Conservation (phyloP, 257 asterid genomes). For the Lantana camara region DNA sequence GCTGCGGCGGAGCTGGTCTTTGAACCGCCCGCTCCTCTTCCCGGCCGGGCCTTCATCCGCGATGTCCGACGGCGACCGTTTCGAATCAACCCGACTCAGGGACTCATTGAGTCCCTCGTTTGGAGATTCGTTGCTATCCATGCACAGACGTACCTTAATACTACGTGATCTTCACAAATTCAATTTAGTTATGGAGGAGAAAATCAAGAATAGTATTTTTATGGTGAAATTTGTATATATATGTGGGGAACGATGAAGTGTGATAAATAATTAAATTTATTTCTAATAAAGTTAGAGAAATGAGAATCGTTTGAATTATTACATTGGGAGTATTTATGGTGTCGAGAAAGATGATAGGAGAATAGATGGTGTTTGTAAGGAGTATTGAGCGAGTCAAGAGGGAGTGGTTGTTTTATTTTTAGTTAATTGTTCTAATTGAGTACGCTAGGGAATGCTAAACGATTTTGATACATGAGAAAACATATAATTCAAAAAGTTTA, state of each 20-base stretch:
- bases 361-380: slow-evolving; percentile 15
- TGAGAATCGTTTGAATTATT: not conserved
- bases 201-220: no score
- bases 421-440: not conserved
- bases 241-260: no score
- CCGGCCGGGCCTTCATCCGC: slow-evolving; percentile 53
- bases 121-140: slow-evolving; percentile 13
- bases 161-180: no score
- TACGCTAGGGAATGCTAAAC: no score
- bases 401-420: slow-evolving; percentile 13
- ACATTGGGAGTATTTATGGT: not conserved
- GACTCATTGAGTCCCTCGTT: not conserved
- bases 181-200: no score
- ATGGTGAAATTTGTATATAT: no score
- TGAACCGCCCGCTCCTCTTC: not conserved
- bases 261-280: no score
- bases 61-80: slow-evolving; percentile 56
- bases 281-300: no score
- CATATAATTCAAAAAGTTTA: no score
- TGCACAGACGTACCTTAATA: not conserved
- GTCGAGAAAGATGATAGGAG: slow-evolving; percentile 7
- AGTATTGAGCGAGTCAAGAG: slow-evolving; percentile 37
- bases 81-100: slow-evolving; percentile 35
- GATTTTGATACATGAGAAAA: no score
- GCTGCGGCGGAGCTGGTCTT: no score